Base-by-base conservation (phyloP, 345 rosid genomes). In the Heritiera fomes region DNA sequence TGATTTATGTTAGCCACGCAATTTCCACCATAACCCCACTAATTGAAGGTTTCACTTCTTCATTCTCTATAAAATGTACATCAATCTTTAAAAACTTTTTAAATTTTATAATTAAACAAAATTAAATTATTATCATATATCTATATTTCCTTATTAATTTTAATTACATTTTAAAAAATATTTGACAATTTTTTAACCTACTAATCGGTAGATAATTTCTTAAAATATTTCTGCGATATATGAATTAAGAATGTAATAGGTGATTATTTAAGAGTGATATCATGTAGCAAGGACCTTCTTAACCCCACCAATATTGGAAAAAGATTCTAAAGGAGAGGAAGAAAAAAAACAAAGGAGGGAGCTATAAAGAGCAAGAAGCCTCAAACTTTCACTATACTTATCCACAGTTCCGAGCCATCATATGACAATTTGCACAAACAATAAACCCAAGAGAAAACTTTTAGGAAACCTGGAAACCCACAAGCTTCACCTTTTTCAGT, bases 341-440 rank as follows among this genome's bases (percentile, higher is more conserved):
- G 12, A n/a, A 5, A 11, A 34, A 75, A 52, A 52, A 12, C 17
- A 53, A 53, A 53, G 58, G 58, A 13, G 10, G 60, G 56, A 79
- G 45, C 32, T 53, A 43, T 20, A 50, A 65, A 64, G 8, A 14
- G 6, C 74, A 52, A 40, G 65, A 62, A n/a, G 38, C 34, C 18
- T 67, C 20, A 43, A 73, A 62, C 82, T 75, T 75, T 64, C 69
- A 38, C 80, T 82, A 75, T 64, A 63, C 52, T 75, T 75, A 49
- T 69, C 81, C 62, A 82, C 28, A 75, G 1, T 34, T 34, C 55
- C 75, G 49, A 3, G 43, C 38, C 38, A 41, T 78, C 82, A 75
- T 70, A 70, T 14, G 61, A 62, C 72, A 69, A 60, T 28, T 68
- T 82, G 76, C 64, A 60, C 9, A 47, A 50, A 58, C 38, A 78